These are phyloP conservation scores for Colletotrichum tropicicola DNA, from an alignment of 2,329 filamentous ascomycete genomes.

Conservation along the genomic window DNA sequence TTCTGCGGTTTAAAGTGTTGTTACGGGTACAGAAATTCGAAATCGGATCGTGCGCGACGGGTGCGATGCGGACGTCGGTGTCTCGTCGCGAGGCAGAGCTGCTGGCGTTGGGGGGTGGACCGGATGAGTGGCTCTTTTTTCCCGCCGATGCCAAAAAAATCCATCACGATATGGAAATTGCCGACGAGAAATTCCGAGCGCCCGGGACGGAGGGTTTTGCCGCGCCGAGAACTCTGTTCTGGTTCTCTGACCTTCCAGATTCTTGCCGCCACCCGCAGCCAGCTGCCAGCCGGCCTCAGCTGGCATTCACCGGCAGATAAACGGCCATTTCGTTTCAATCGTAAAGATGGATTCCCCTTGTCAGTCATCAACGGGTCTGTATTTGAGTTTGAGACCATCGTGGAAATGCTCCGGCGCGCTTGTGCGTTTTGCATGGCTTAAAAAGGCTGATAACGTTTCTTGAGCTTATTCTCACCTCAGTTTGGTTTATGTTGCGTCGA, in stretches of 20 bases:
- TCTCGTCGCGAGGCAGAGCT: conserved; percentile 14
- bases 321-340: neutral
- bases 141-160: conserved; percentile 18
- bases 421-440: neutral
- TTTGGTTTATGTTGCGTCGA: too few species aligned
- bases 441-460: neutral
- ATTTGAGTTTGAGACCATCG: conserved; percentile 17
- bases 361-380: neutral
- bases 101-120: neutral
- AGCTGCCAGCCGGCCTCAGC: neutral
- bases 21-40: neutral
- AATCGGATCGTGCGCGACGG: neutral
- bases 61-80: conserved; percentile 12
- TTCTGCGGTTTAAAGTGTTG: neutral
- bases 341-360: neutral
- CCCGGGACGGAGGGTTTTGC: conserved; percentile 2
- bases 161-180: conserved; percentile 18
- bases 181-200: conserved; percentile 29
- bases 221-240: neutral
- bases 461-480: neutral
- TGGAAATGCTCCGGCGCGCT: conserved; percentile 10
- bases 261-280: neutral
- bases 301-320: neutral
- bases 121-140: neutral
- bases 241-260: neutral